Evolutionary conservation across 2,329 filamentous ascomycete species (phyloP).

Genomic region (Penicillium polonicum): DNA sequence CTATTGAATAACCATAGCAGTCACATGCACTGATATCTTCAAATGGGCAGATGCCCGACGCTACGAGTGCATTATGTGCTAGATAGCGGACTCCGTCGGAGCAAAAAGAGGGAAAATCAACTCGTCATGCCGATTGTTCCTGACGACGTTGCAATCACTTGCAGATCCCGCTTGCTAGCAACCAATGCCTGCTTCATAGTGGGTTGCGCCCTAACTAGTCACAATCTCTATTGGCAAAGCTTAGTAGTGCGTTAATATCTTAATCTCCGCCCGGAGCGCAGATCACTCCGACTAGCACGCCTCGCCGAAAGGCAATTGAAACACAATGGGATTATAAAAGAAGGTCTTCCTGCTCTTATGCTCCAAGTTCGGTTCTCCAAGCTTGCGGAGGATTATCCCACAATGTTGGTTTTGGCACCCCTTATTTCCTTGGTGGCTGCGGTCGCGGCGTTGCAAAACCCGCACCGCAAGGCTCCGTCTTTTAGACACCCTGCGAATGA

Average conservation of each 20-base stretch:
- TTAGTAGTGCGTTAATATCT: neutral
- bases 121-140: slow-evolving; percentile 17
- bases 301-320: neutral
- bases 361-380: neutral
- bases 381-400: neutral
- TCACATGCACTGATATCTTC: too few relatives aligned
- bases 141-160: slow-evolving; percentile 18
- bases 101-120: neutral
- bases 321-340: neutral
- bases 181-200: slow-evolving; percentile 6
- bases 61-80: neutral
- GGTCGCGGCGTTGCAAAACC: slow-evolving; percentile 19
- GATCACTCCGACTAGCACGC: neutral
- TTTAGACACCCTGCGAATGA: neutral
- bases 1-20: neutral
- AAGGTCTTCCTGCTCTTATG: too few relatives aligned
- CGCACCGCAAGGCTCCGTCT: slow-evolving; percentile 18
- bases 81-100: slow-evolving; percentile 5
- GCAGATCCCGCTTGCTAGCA: neutral
- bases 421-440: slow-evolving; percentile 9
- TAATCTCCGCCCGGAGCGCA: neutral
- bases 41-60: neutral
- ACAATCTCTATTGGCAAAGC: slow-evolving; percentile 1
- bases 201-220: neutral
- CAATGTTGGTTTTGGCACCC: slow-evolving; percentile 10